Percentiles rank a stretch among this genome's conserved stretches.
phyloP scores from a whole-genome alignment of 768 basidiomycete species.

The Rhodotorula toruloides region DNA sequence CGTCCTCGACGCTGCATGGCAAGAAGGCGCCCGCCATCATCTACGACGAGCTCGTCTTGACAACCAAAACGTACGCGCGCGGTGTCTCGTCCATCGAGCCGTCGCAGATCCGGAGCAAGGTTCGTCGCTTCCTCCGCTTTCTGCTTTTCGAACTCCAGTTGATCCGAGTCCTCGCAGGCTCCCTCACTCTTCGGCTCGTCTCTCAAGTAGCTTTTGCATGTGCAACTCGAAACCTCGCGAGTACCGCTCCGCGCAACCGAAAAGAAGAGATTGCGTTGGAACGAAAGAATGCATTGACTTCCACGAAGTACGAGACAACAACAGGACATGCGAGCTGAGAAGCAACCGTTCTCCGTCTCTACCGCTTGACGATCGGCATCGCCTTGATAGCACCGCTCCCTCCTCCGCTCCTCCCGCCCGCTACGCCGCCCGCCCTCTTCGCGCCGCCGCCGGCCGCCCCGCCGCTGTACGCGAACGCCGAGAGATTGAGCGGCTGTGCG shows the following conservation, averaged over 20 bases:
- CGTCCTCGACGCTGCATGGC: slow-evolving; percentile 71
- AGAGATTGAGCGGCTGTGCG: neutral
- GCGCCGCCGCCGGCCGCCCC: neutral
- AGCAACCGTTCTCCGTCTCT: neutral
- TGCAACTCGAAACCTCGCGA: too few species aligned
- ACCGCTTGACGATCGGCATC: slow-evolving; percentile 16
- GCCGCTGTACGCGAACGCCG: neutral
- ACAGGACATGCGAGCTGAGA: neutral
- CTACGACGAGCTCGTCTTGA: slow-evolving; percentile 88
- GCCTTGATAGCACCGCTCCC: slow-evolving; percentile 29
- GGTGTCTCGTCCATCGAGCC: slow-evolving; percentile 80
- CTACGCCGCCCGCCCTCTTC: neutral
- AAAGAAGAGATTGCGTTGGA: too few species aligned
- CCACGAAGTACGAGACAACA: too few species aligned
- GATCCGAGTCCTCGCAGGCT: neutral
- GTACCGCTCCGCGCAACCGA: too few species aligned
- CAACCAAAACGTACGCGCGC: slow-evolving; percentile 79
- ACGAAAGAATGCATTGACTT: neutral
- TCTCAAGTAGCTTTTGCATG: neutral
- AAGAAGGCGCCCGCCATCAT: slow-evolving; percentile 81
- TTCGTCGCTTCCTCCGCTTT: neutral
- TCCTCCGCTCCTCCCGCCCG: neutral
- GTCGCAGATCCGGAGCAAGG: slow-evolving; percentile 47
- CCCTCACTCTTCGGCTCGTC: slow-evolving; percentile 6
- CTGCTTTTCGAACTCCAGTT: neutral